Evolutionary conservation across 2,329 filamentous ascomycete genomes (phyloP), one percentile per base, ranked within the genome.

Genomic region (Cladosporium sphaerospermum): DNA sequence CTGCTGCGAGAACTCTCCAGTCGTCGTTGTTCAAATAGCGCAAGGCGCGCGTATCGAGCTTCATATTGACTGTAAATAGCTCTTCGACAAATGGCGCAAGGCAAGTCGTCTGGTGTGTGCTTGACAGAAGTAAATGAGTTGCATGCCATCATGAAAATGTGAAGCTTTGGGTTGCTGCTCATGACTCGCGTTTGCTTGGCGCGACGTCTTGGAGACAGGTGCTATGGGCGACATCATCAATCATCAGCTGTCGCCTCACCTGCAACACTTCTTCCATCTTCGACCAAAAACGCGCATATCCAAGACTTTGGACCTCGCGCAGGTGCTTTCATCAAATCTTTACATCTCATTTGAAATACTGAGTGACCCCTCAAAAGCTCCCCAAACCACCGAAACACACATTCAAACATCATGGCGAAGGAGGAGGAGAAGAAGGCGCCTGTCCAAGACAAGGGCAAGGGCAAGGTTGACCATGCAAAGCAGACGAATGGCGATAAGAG

Each of bases 1-100:
- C 92, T 64, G 89, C 93, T 67, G 89, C 86, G 57, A 99, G 85
- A 58, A 96, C 91, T 63, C 88, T 83, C 89, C 95, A 99, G 77
- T 99, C 93, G 73, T 97, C 93, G 13, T 83, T 75, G 47, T 88
- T 86, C 70, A 99, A 82, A 73, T 99, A 92, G 69, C 95, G 90
- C 75, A 99, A 85, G 46, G 88, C 86, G 70, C 90, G 90, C 46
- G 92, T 91, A 70, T 99, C 90, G 70, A 99, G 83, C 78, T 93
- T 95, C 93, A 99, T 99, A 59, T 56, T 50, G 32, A 32, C 19
- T 16, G 42, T 8, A 3, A n/a, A 14, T 39, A 8, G 13, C 14
- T 39, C 8, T 39, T 3, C 36, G 36, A 14, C 4, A 1, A 14
- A 13, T 4, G 34, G 10, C n/a, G 34, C 34, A 36, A n/a, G 4